Evolutionary conservation across 768 basidiomycete species (phyloP).

Genomic region (Mrakia gelida): DNA sequence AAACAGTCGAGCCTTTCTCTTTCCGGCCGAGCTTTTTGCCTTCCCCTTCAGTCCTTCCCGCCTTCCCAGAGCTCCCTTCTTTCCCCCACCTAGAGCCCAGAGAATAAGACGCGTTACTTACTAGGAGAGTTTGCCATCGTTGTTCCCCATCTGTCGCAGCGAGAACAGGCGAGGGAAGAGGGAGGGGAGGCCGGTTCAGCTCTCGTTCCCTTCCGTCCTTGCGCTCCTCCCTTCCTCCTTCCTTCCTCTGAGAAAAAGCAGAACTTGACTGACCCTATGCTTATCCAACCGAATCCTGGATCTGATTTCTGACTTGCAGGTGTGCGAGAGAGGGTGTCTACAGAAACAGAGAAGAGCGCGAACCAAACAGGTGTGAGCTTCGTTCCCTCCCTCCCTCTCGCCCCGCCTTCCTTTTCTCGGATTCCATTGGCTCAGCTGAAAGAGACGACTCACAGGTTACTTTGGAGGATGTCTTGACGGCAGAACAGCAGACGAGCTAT

Average conservation of each 20-base stretch:
- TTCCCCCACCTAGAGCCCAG: too few relatives aligned
- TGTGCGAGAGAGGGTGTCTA: slow-evolving; percentile 18
- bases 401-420: not conserved
- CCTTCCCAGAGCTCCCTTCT: not conserved
- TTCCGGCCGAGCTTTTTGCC: too few relatives aligned
- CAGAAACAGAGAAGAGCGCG: not conserved
- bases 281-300: slow-evolving; percentile 25
- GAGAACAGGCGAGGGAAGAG: not conserved
- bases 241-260: not conserved
- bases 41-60: not conserved
- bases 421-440: not conserved
- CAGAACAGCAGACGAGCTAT: slow-evolving; percentile 11
- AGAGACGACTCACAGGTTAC: slow-evolving; percentile 8
- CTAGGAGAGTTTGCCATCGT: slow-evolving; percentile 25
- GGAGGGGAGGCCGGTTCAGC: not conserved
- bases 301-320: not conserved
- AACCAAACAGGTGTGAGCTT: not conserved
- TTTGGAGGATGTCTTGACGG: slow-evolving; percentile 2
- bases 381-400: not conserved
- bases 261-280: not conserved
- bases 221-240: too few relatives aligned
- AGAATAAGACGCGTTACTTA: not conserved
- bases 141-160: slow-evolving; percentile 11
- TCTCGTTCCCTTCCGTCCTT: not conserved
- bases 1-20: not conserved